Percentiles rank a stretch among this genome's conserved stretches.
Conservation (phyloP, 768 basidiomycete species). For the Russula ochroleuca region DNA sequence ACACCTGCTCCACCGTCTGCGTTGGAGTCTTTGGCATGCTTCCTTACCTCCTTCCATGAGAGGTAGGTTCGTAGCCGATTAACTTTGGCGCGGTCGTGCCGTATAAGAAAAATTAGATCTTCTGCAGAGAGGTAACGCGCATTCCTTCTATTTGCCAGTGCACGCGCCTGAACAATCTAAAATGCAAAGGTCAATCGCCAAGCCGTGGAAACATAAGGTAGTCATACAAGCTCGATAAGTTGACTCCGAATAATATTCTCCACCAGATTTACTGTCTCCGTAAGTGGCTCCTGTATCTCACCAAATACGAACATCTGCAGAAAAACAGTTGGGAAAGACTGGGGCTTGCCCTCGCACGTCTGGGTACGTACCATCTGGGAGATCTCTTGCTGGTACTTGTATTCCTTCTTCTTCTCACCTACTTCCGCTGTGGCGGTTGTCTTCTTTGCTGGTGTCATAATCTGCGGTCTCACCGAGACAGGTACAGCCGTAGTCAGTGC, state of each 20-base stretch:
- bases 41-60: constrained; percentile 96
- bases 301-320: constrained; percentile 94
- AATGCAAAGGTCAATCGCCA: constrained; percentile 14
- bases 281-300: constrained; percentile 85
- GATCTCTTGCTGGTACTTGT: constrained; percentile 89
- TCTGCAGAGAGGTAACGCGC: constrained; percentile 86
- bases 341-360: background rate
- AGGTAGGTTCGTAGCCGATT: constrained; percentile 90
- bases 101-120: constrained; percentile 94
- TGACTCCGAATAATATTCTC: constrained; percentile 92
- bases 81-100: constrained; percentile 90
- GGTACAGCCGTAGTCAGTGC: background rate
- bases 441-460: constrained; percentile 28
- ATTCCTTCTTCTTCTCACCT: constrained; percentile 45
- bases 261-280: constrained; percentile 87
- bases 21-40: constrained; percentile 87
- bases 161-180: constrained; percentile 87
- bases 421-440: constrained; percentile 7
- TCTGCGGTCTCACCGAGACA: background rate
- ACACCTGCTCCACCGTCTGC: constrained; percentile 77
- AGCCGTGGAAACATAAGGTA: background rate
- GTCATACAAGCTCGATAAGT: constrained; percentile 78
- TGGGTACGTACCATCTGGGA: constrained; percentile 73
- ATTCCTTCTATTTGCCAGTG: constrained; percentile 73
- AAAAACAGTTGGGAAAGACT: constrained; percentile 5